Percentiles rank a stretch among this genome's conserved stretches.
Evolutionary conservation across 176 grass and related monocot species (phyloP).

Genomic region (Dendrocalamus sinicus): DNA sequence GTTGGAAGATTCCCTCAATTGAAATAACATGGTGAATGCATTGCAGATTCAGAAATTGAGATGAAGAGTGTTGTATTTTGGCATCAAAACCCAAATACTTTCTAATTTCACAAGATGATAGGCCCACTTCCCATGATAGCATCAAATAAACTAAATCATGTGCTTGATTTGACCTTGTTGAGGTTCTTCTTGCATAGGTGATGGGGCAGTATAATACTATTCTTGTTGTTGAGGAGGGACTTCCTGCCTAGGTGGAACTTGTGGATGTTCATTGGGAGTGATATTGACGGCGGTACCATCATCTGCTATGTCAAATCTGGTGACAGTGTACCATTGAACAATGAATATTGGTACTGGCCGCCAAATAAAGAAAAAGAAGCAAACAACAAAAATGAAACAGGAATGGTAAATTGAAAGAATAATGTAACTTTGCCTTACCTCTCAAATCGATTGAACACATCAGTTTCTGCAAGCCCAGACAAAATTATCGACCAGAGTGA

Average conservation of each 20-base stretch:
- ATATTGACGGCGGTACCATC: conserved; percentile 63
- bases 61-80: background rate
- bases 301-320: conserved; percentile 91
- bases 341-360: conserved; percentile 20
- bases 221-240: conserved; percentile 47
- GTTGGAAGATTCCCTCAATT: conserved; percentile 7
- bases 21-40: conserved; percentile 20
- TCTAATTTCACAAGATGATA: conserved; percentile 9
- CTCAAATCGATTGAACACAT: conserved; percentile 79
- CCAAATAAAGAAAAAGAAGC: conserved; percentile 6
- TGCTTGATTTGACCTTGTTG: conserved; percentile 56
- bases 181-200: conserved; percentile 51
- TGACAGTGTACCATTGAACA: conserved; percentile 25
- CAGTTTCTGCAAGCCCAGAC: conserved; percentile 55
- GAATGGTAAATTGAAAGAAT: conserved; percentile 19
- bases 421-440: conserved; percentile 50
- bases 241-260: conserved; percentile 58
- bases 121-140: background rate
- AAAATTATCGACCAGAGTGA: conserved; percentile 73
- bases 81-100: background rate
- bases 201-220: conserved; percentile 33
- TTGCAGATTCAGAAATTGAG: conserved; percentile 1
- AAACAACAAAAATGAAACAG: background rate
- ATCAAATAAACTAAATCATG: conserved; percentile 27
- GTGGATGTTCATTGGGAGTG: conserved; percentile 50